Percentiles rank a stretch among this genome's conserved stretches.
Conservation (phyloP, 257 asterid genomes). For the Fraxinus cuspidata region DNA sequence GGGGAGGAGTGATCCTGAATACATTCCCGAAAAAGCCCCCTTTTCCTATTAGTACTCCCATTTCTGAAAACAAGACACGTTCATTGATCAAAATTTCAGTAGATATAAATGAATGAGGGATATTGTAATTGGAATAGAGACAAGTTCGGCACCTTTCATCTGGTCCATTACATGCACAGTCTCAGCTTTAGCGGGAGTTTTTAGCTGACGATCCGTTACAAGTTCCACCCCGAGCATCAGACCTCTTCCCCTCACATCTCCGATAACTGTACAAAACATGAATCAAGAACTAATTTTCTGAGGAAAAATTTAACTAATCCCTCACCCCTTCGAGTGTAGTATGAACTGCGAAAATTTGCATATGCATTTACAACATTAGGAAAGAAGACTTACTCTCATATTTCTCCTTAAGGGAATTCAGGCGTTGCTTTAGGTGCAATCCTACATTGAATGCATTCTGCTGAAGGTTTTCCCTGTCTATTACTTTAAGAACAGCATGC, state of each 20-base stretch:
- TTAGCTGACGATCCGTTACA: slow-evolving; percentile 64
- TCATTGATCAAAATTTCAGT: background rate
- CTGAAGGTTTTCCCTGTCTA: slow-evolving; percentile 87
- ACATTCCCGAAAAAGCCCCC: slow-evolving; percentile 93
- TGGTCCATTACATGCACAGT: slow-evolving; percentile 71
- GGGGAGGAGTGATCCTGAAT: slow-evolving; percentile 91
- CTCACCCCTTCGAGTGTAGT: background rate
- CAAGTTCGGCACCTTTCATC: slow-evolving; percentile 65
- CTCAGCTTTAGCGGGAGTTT: slow-evolving; percentile 84
- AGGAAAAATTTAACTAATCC: background rate
- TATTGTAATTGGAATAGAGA: background rate
- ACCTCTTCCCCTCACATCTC: slow-evolving; percentile 97
- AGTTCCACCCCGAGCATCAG: slow-evolving; percentile 89
- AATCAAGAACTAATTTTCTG: background rate
- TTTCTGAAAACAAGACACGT: slow-evolving; percentile 42
- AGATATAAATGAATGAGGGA: background rate
- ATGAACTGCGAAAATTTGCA: background rate
- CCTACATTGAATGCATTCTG: slow-evolving; percentile 72
- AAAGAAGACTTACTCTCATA: slow-evolving; percentile 53
- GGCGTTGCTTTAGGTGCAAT: slow-evolving; percentile 72
- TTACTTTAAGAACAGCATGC: slow-evolving; percentile 79
- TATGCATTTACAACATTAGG: background rate
- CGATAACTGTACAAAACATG: slow-evolving; percentile 55
- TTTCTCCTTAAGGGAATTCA: slow-evolving; percentile 59
- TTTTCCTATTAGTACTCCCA: slow-evolving; percentile 88